Base-by-base conservation (phyloP, 2,329 filamentous ascomycete species). In the Pseudohalonectria lignicola region DNA sequence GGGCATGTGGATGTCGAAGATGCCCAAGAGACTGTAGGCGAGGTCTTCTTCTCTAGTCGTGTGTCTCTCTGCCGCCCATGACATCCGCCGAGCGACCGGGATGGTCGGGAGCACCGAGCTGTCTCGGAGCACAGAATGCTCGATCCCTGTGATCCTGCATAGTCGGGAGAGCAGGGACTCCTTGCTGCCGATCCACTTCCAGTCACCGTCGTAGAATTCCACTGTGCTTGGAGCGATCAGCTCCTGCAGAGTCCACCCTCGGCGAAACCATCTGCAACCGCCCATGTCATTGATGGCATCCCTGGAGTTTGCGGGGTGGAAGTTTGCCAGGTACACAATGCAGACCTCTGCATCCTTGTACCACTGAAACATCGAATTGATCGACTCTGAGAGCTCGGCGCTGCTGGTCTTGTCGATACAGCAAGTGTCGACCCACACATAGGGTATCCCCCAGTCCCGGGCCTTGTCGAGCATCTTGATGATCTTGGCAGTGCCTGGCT, bases 211-310 rank as follows among this genome's bases (percentile, higher is more conserved):
- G 34, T 40, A 48, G 18, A 48, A 45, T 12, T 41, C 39, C 4
- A 48, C 35, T 1, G 19, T 11, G 5, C 1, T 4, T 1, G 46
- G 44, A 3, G 46, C 46, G 32, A 48, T 40, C 18, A 47, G 40
- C 36, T 47, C 45, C 25, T 47, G 46, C 12, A 47, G 42, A 8
- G 46, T 47, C 46, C 46, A 48, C 16, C 46, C 44, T 11, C 46
- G 39, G 5, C 7, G 19, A 23, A 46, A 48, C 46, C 46, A 48
- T 5, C n/a, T 12, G 15, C 45, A 42, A 5, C 21, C 5, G 9
- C 16, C 10, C 4, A 32, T 7, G 8, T 26, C 23, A 12, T 12
- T 26, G 12, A 12, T 12, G 23, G 23, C 23, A 7, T 7, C 23
- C 7, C 23, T 7, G 8, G 7, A 8, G 23, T 12, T 26, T 12